These are phyloP conservation scores for Hamigera avellanea DNA, from an alignment of 495 filamentous ascomycete genomes.

Conservation along the genomic window DNA sequence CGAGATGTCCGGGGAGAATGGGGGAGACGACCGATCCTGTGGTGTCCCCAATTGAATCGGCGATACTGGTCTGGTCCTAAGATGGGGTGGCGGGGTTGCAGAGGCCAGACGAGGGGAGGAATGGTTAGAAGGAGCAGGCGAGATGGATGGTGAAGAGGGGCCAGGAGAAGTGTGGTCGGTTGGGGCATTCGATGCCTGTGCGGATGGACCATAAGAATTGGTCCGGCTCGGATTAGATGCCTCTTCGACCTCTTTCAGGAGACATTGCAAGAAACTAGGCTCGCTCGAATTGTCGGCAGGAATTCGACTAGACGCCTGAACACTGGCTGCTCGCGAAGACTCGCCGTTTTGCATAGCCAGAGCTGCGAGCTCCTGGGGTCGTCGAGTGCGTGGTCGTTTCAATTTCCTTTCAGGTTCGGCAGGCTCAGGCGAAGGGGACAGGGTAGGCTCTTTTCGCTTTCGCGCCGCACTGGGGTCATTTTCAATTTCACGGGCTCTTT, in stretches of 20 bases:
- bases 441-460: slow-evolving; percentile 71
- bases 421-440: slow-evolving; percentile 55
- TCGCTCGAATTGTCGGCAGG: slow-evolving; percentile 26
- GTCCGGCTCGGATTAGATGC: slow-evolving; percentile 44
- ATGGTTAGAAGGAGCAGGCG: slow-evolving; percentile 54
- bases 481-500: slow-evolving; percentile 65
- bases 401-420: slow-evolving; percentile 60
- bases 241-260: slow-evolving; percentile 79
- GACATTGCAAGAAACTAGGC: slow-evolving; percentile 65
- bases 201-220: slow-evolving; percentile 34
- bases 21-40: slow-evolving; percentile 46
- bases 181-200: slow-evolving; percentile 29
- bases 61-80: slow-evolving; percentile 51
- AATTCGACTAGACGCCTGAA: slow-evolving; percentile 16
- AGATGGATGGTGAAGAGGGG: slow-evolving; percentile 61
- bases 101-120: slow-evolving; percentile 61
- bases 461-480: slow-evolving; percentile 37
- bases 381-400: slow-evolving; percentile 70
- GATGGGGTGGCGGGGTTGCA: slow-evolving; percentile 58
- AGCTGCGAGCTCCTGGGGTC: slow-evolving; percentile 36
- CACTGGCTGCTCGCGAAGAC: slow-evolving; percentile 27
- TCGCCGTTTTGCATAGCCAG: slow-evolving; percentile 33
- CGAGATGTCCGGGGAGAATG: slow-evolving; percentile 41
- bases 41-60: slow-evolving; percentile 58
- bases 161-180: slow-evolving; percentile 38